Evolutionary conservation across 192 early-diverging fungal species (phyloP), one percentile per base, ranked within the genome.

Genomic region (Spinellus fusiger): DNA sequence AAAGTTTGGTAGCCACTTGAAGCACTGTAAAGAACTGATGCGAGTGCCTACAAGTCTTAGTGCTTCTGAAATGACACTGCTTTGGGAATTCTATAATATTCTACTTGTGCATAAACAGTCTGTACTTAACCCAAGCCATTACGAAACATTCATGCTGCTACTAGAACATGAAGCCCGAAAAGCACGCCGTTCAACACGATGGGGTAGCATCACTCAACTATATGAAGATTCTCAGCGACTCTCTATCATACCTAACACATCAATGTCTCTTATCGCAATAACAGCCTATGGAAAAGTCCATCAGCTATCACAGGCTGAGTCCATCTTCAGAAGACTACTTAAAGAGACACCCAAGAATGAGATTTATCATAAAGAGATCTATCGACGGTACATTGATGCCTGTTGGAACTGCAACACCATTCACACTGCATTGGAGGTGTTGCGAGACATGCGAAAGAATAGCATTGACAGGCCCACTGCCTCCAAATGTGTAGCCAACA

Each of bases 141-240:
- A 50, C 22, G 59, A 61, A 16, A 9, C 32, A 9, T 26, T 61
- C 31, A 25, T 61, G 12, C n/a, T 28, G 12, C 4, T n/a, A 15
- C 27, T 61, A 18, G 22, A 22, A 16, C 7, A 32, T 18, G 34
- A 33, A 5, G 10, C 33, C 10, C 27, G 32, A n/a, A 8, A 35
- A n/a, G 3, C 16, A 4, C 10, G 29, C 15, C 2, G 28, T 5
- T 34, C 49, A 25, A 10, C 25, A 1, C 34, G 12, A 15, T 61
- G 59, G 59, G 23, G 6, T 34, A 16, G 48, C 20, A 35, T 61
- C 15, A 26, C 18, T 28, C 49, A 27, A 25, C 48, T 26, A 10
- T 61, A 33, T 61, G 59, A 61, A 35, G 59, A 61, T 16, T 20
- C 59, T 12, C 32, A 51, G 18, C 6, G 15, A 0, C 27, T 59